Evolutionary conservation across 306 rosid genomes (phyloP), one percentile per base, ranked within the genome.

Genomic region (Aeschynomene evenia): DNA sequence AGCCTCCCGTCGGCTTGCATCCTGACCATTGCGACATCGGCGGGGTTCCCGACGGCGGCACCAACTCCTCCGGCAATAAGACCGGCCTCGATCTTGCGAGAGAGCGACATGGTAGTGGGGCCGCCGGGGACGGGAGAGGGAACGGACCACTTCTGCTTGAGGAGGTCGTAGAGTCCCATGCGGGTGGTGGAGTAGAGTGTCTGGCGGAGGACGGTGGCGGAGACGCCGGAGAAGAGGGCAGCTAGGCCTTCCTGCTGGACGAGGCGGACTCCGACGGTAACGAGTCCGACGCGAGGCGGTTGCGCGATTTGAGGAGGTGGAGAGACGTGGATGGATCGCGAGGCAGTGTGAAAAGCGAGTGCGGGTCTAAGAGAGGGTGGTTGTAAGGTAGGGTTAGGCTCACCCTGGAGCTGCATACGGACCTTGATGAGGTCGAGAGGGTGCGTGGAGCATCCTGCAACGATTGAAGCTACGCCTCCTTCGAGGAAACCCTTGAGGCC

Each of bases 371-470:
- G 73, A 2, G 13, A 15, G 86, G 76, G 33, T 49, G n/a, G n/a
- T n/a, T n/a, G n/a, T n/a, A 71, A 2, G 84, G 70, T 14, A 34
- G 73, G 80, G 9, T 18, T 74, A 61, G 54, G 5, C 60, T 89
- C 96, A 0, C 96, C 96, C 71, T 89, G 96, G 65, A 89, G 96
- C 58, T 89, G 96, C 96, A 89, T 89, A 7, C 96, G 96, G 75
- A 89, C 96, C 82, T 89, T 89, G 63, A 89, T 65, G 2, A 89
- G 84, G 61, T 89, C 96, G 1, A 88, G 73, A 1, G 91, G 95
- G 62, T 88, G 95, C 3, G 91, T 88, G n/a, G 88, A 68, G 48
- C 91, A 84, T 1, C 96, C 96, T 0, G 96, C 96, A 1, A 89
- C 71, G 19, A 89, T 72, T 22, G 96, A 89, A 64, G 96, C 96